A percentile compares a stretch with the other conserved stretches of the same genome.
Conservation (phyloP, 108 stramenopile species). For the Mayamaea pseudoterrestris region DNA sequence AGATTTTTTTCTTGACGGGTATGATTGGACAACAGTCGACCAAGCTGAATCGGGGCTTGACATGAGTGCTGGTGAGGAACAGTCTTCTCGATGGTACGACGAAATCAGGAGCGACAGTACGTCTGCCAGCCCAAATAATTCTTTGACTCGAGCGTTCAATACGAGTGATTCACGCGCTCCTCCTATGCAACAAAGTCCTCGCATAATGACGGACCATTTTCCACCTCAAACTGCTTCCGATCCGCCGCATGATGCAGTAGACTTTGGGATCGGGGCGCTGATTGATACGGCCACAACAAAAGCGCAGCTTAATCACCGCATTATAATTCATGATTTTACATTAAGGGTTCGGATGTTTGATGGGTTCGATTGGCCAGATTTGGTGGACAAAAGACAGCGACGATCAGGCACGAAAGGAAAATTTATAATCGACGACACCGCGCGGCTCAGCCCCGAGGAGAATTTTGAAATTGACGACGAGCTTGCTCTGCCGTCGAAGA, state of each 20-base stretch:
- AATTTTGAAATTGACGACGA: neutral
- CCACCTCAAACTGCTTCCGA: conserved; percentile 40
- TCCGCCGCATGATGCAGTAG: conserved; percentile 34
- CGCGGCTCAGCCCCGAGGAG: conserved; percentile 3
- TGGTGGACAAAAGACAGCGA: conserved; percentile 6
- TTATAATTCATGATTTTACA: conserved; percentile 46
- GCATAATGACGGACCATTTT: conserved; percentile 58
- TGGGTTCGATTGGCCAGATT: conserved; percentile 66
- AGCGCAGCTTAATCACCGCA: conserved; percentile 26
- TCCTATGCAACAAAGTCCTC: conserved; percentile 1
- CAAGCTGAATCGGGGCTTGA: conserved; percentile 23
- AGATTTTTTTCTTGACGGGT: conserved; percentile 39
- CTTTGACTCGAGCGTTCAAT: too few relatives aligned
- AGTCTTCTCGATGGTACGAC: conserved; percentile 48
- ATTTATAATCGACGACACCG: conserved; percentile 34
- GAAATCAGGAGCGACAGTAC: neutral
- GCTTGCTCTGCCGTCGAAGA: neutral
- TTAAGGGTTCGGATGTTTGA: conserved; percentile 58
- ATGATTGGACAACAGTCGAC: conserved; percentile 71
- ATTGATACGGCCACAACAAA: too few relatives aligned
- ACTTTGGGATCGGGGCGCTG: too few relatives aligned
- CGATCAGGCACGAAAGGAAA: neutral
- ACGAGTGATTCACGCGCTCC: too few relatives aligned
- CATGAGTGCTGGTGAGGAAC: conserved; percentile 55
- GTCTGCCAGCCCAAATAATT: too few relatives aligned